Conservation (phyloP, 441 rosid genomes). For the Mallotus repandus region DNA sequence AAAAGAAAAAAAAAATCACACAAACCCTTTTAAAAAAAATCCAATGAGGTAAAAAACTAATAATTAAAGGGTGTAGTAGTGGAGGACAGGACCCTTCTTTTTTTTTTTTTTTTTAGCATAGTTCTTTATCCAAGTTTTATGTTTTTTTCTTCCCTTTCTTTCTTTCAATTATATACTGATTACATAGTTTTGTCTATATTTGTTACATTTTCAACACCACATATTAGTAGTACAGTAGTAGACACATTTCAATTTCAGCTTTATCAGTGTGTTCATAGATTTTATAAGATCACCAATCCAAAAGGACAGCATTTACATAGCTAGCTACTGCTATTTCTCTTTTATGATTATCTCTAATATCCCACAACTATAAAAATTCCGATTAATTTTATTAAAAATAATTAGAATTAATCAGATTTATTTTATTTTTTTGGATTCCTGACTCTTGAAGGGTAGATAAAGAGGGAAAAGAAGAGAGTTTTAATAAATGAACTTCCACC, state of each 20-base stretch:
- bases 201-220: background rate
- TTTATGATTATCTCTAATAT: too few relatives aligned
- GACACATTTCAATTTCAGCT: background rate
- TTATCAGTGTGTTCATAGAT: background rate
- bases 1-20: background rate
- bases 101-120: background rate
- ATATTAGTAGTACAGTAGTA: background rate
- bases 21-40: too few relatives aligned
- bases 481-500: conserved; percentile 1
- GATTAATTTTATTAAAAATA: too few relatives aligned
- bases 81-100: background rate
- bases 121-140: background rate
- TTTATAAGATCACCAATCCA: too few relatives aligned
- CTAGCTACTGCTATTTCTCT: too few relatives aligned
- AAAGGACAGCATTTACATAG: too few relatives aligned
- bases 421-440: too few relatives aligned
- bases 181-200: background rate
- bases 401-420: too few relatives aligned
- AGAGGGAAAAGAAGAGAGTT: background rate
- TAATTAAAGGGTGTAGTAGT: background rate
- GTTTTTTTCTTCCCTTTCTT: background rate
- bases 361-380: too few relatives aligned
- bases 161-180: too few relatives aligned
- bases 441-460: background rate
- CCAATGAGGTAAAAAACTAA: background rate